These are phyloP conservation scores for Trametes hirsuta DNA, from an alignment of 1,284 basidiomycete species.

Conservation along the genomic window DNA sequence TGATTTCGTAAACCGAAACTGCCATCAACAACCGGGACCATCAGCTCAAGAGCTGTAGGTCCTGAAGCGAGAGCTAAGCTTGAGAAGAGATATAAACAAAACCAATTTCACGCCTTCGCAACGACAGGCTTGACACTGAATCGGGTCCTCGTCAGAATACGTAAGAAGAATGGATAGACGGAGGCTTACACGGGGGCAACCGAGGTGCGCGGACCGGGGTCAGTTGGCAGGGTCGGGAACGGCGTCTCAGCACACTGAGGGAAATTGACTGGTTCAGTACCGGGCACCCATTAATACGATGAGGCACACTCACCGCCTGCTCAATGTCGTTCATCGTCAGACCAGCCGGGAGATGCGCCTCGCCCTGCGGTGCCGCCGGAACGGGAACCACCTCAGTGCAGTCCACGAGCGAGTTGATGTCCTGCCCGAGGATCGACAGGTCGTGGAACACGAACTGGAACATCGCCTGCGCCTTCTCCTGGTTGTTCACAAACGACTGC, in stretches of 20 bases:
- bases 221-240: slow-evolving; percentile 21
- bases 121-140: no score
- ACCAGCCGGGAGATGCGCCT: slow-evolving; percentile 39
- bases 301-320: slow-evolving; percentile 31
- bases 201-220: slow-evolving; percentile 25
- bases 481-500: slow-evolving; percentile 42
- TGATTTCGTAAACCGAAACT: no score
- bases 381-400: slow-evolving; percentile 33
- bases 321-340: slow-evolving; percentile 36
- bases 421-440: slow-evolving; percentile 33
- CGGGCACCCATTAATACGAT: fast-evolving
- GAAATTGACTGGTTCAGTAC: not conserved
- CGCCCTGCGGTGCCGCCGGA: slow-evolving; percentile 30
- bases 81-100: no score
- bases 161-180: no score
- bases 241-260: slow-evolving; percentile 16
- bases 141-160: no score
- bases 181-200: slow-evolving; percentile 24
- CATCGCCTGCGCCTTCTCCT: slow-evolving; percentile 29
- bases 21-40: no score
- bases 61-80: no score
- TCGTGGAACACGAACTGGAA: slow-evolving; percentile 36
- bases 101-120: no score
- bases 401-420: slow-evolving; percentile 26
- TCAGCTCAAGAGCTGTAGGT: no score